Evolutionary conservation across 2,329 filamentous ascomycete genomes (phyloP).

Genomic region (Fusarium sp.): DNA sequence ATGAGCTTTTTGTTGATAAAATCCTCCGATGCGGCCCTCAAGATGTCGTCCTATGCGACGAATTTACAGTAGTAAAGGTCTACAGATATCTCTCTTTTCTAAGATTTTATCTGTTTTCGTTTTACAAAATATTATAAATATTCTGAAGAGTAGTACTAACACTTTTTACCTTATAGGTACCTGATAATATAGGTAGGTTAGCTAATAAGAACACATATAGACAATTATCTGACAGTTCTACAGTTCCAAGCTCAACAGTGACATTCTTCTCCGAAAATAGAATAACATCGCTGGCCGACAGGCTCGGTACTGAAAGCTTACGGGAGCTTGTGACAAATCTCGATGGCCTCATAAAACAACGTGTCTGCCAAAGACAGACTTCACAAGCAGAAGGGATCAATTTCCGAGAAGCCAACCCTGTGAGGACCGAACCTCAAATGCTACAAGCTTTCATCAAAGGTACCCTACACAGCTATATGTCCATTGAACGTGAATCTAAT

Average conservation of each 20-base stretch:
- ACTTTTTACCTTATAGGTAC: not conserved
- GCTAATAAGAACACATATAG: not conserved
- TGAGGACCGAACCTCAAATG: slow-evolving; percentile 1
- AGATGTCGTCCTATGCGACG: too few species aligned
- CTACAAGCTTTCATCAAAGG: too few species aligned
- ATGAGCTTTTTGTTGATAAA: too few species aligned
- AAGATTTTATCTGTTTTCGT: too few species aligned
- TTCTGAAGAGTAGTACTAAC: not conserved
- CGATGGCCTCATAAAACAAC: slow-evolving; percentile 15
- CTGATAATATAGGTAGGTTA: not conserved
- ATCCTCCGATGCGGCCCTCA: too few species aligned
- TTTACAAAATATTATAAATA: too few species aligned
- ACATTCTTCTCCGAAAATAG: too few species aligned
- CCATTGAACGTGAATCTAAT: too few species aligned
- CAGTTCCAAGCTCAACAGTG: slow-evolving; percentile 22
- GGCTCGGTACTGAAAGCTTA: slow-evolving; percentile 24
- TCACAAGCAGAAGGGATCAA: not conserved
- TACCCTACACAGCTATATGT: too few species aligned
- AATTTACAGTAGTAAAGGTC: too few species aligned
- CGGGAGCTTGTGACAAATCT: slow-evolving; percentile 27
- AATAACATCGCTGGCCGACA: slow-evolving; percentile 37
- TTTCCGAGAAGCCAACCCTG: not conserved
- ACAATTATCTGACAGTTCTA: not conserved
- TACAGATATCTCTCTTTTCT: too few species aligned
- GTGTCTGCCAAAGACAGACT: not conserved